Evolutionary conservation across 2,329 filamentous ascomycete genomes (phyloP).

Genomic region (Arthrobotrys conoides): DNA sequence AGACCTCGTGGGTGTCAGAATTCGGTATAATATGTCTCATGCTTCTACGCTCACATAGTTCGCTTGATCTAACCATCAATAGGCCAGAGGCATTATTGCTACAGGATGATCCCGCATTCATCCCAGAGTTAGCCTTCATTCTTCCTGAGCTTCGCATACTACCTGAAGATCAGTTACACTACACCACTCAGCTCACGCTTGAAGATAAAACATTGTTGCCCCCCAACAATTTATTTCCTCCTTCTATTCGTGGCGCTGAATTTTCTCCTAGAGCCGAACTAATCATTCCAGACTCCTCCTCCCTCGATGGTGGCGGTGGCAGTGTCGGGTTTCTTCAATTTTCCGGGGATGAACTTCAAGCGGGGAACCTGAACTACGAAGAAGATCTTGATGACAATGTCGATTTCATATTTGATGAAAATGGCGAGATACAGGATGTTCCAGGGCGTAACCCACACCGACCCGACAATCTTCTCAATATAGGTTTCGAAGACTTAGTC

Average conservation of each 20-base stretch:
- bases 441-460: not conserved
- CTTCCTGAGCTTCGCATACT: constrained; percentile 12
- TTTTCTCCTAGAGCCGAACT: constrained; percentile 14
- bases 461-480: not conserved
- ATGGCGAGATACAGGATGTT: constrained; percentile 62
- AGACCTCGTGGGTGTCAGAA: constrained; percentile 27
- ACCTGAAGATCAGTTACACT: constrained; percentile 41
- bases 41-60: not conserved
- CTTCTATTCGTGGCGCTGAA: not conserved
- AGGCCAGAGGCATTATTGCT: constrained; percentile 70
- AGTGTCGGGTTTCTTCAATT: constrained; percentile 15
- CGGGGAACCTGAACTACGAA: not conserved
- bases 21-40: constrained; percentile 17
- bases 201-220: constrained; percentile 48
- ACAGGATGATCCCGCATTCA: constrained; percentile 85
- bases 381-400: constrained; percentile 56
- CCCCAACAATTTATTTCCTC: constrained; percentile 4
- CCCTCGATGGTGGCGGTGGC: constrained; percentile 4
- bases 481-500: not conserved
- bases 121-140: constrained; percentile 70
- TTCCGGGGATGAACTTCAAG: constrained; percentile 18
- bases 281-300: constrained; percentile 42
- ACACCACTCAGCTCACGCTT: constrained; percentile 36
- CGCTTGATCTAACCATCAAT: not conserved
- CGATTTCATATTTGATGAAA: constrained; percentile 63